phyloP scores from a whole-genome alignment of 2,329 filamentous ascomycete species.

The Phialophora expanda region DNA sequence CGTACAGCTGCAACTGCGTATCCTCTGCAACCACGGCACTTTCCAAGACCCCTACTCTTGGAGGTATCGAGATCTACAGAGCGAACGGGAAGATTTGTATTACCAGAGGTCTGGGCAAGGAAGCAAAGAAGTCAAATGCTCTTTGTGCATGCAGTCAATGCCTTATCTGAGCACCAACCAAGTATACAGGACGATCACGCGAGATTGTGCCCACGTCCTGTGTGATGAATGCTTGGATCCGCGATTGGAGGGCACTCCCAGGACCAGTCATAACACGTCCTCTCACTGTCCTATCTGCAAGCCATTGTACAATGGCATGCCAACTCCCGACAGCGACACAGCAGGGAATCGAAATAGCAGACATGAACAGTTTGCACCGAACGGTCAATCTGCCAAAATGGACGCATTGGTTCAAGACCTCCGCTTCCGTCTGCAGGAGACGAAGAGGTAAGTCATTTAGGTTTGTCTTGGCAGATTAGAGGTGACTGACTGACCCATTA shows the following conservation, averaged over 20 bases:
- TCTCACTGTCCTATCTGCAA: slow-evolving; percentile 6
- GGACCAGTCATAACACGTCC: not conserved
- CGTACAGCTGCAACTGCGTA: slow-evolving; percentile 53
- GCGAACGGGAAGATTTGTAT: slow-evolving; percentile 40
- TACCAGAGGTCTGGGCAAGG: slow-evolving; percentile 37
- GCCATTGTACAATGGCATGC: not conserved
- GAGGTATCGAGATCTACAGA: slow-evolving; percentile 39
- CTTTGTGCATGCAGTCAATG: slow-evolving; percentile 43
- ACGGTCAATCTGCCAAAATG: slow-evolving; percentile 8
- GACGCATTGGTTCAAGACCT: slow-evolving; percentile 1
- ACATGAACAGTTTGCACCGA: not conserved
- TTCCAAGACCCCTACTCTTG: slow-evolving; percentile 53
- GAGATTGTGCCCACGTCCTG: slow-evolving; percentile 44
- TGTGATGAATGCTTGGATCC: slow-evolving; percentile 43
- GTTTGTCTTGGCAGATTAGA: not conserved
- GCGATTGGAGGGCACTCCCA: not conserved
- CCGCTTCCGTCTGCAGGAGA: not conserved
- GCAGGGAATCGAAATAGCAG: not conserved
- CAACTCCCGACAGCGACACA: not conserved
- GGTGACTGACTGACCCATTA: slow-evolving; percentile 35
- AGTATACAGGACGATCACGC: slow-evolving; percentile 38
- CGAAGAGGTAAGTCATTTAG: not conserved
- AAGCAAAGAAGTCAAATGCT: slow-evolving; percentile 43
- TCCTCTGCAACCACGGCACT: slow-evolving; percentile 59
- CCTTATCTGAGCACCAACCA: slow-evolving; percentile 34